phyloP scores from a whole-genome alignment of 2,329 filamentous ascomycete species.

The Coniochaeta sp. region DNA sequence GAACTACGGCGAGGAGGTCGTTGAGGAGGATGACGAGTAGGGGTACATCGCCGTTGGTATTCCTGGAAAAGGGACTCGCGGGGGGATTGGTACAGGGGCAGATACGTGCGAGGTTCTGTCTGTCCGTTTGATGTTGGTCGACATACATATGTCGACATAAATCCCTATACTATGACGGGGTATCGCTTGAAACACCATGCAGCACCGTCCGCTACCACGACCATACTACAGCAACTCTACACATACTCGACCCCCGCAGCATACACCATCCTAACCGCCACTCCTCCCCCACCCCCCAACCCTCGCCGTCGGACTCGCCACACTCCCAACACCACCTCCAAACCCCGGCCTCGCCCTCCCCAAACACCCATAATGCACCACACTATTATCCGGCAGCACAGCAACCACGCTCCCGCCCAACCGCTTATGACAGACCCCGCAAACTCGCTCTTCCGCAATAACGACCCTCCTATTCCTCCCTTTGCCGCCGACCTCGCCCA shows the following conservation, averaged over 20 bases:
- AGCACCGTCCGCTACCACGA: too few species aligned
- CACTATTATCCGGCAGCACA: conserved; percentile 75
- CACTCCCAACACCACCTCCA: conserved; percentile 3
- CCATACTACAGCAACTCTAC: neutral
- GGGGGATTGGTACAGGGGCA: too few species aligned
- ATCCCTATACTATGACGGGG: neutral
- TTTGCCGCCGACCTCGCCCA: conserved; percentile 41
- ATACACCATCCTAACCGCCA: conserved; percentile 6
- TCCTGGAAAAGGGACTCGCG: too few species aligned
- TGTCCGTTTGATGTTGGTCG: neutral
- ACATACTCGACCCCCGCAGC: neutral
- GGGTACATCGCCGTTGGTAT: too few species aligned
- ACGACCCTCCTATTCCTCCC: conserved; percentile 62
- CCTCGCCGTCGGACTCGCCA: conserved; percentile 10
- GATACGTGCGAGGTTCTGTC: too few species aligned
- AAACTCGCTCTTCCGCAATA: conserved; percentile 81
- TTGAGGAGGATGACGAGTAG: conserved; percentile 52
- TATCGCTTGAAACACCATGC: neutral
- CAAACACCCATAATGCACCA: conserved; percentile 77
- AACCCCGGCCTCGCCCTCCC: conserved; percentile 29
- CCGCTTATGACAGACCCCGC: conserved; percentile 87
- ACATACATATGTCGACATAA: too few species aligned
- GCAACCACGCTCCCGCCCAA: conserved; percentile 87
- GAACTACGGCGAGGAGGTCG: conserved; percentile 79
- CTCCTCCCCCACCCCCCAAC: conserved; percentile 22